Evolutionary conservation across 345 rosid species (phyloP), one percentile per base, ranked within the genome.

Genomic region (Syzygium aqueum): DNA sequence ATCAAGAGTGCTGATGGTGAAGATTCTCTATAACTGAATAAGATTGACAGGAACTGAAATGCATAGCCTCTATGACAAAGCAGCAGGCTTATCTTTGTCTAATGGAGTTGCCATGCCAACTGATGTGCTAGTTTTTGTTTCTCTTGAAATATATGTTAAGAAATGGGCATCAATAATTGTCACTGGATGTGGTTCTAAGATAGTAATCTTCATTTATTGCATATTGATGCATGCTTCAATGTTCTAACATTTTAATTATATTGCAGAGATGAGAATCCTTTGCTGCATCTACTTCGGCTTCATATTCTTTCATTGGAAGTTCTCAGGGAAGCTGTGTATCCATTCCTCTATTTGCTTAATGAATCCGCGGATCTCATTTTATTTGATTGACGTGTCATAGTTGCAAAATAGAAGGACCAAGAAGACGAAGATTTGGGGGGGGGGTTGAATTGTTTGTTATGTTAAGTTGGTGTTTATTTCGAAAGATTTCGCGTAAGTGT

Each of bases 321-420:
- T 91, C 93, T 95, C 67, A 93, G 94, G 83, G 97, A 95, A 92
- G 96, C 97, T 83, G 90, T 90, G 97, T 95, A 95, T 95, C 97
- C 97, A 94, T 90, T 50, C 52, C 19, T 59, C 57, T 22, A 57
- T 23, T 46, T 12, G 46, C 14, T 53, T 19, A 61, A 67, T 49
- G 33, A 22, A 67, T 67, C 43, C 2, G 13, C 7, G 46, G 43
- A 67, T 67, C 78, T 67, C 43, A 30, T n/a, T 63, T 65, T 61
- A 27, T 61, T 61, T 25, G 77, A 33, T 30, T 2, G 77, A 30
- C 6, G 23, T 30, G 43, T 30, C 16, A 30, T 30, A 65, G 40
- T 22, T 30, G 77, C 77, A 65, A 37, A 65, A 30, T 65, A 65
- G 43, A 65, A 65, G 23, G 77, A 30, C 77, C 77, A 65, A 65